A percentile compares a stretch with the other conserved stretches of the same genome.
Evolutionary conservation across 257 asterid genomes (phyloP).

Genomic region (Catharanthus roseus): DNA sequence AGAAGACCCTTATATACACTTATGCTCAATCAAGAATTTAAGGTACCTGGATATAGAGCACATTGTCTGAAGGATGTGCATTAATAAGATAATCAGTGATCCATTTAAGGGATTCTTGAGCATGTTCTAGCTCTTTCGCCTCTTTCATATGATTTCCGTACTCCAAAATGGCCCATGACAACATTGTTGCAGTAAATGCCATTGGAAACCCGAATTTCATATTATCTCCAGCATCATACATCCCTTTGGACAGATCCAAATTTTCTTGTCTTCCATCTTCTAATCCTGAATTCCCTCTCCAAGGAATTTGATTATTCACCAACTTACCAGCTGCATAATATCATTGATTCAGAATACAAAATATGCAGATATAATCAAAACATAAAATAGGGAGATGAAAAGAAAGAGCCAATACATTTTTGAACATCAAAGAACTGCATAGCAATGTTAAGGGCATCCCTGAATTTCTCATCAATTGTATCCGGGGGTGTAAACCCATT

Average conservation of each 20-base stretch:
- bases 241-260: slow-evolving; percentile 49
- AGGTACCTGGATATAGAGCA: slow-evolving; percentile 51
- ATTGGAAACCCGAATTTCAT: slow-evolving; percentile 62
- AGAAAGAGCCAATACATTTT: slow-evolving; percentile 31
- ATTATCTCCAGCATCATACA: slow-evolving; percentile 65
- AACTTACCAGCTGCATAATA: slow-evolving; percentile 52
- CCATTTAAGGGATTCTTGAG: slow-evolving; percentile 50
- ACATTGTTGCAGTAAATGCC: slow-evolving; percentile 65
- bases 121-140: slow-evolving; percentile 31
- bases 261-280: slow-evolving; percentile 46
- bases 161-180: slow-evolving; percentile 61
- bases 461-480: slow-evolving; percentile 26
- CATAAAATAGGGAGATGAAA: background rate
- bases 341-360: background rate
- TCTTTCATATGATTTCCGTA: slow-evolving; percentile 38
- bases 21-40: background rate
- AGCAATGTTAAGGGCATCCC: slow-evolving; percentile 42
- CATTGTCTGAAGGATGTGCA: slow-evolving; percentile 52
- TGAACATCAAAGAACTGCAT: slow-evolving; percentile 58
- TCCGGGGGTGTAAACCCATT: slow-evolving; percentile 4
- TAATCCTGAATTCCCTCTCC: slow-evolving; percentile 65
- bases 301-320: slow-evolving; percentile 39
- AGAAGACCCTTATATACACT: too few species aligned
- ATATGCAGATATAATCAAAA: background rate
- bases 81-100: slow-evolving; percentile 55